Evolutionary conservation across 2,329 filamentous ascomycete genomes (phyloP), one percentile per base, ranked within the genome.

Genomic region (Alternaria arborescens): DNA sequence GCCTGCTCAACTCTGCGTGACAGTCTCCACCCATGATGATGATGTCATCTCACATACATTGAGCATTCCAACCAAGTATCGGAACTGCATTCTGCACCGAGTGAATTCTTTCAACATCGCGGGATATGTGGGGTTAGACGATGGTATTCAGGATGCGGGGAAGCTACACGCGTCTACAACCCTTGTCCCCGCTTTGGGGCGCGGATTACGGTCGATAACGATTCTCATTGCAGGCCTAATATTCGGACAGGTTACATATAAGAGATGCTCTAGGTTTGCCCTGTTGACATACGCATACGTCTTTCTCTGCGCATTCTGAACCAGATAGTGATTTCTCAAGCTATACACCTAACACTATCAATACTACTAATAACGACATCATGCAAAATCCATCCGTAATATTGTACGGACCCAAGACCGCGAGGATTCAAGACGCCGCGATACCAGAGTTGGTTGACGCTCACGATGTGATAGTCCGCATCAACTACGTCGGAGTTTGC

Each of bases 401-500:
- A 2, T 74, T 83, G 1, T 81, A 82, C 55, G 77, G 75, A 2
- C 68, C 81, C 0, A 71, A 74, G 18, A 72, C 77, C 38, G 79
- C 78, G 5, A 73, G 71, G 41, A 70, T 80, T 24, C 76, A 81
- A 66, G 77, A 82, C 52, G 71, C 63, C 8, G 75, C 78, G 0
- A 65, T 80, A 1, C 81, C 81, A 3, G 60, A 65, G 4, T 68
- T 81, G 5, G 58, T 71, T 8, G 69, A 79, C 12, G 71, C 76
- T 0, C 69, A 79, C 55, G 80, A 82, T 63, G 78, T 82, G 18
- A 73, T 83, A 26, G 71, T 83, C 8, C 77, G 78, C n/a, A 80
- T 84, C 40, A 76, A 77, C 4, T 82, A 78, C 38, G 73, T 80
- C 0, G 81, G 81, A 4, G 79, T 83, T n/a, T 82, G 80, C 61